These are phyloP conservation scores for Hanseniaspora lachancei DNA, from an alignment of 805 yeast species.

Conservation along the genomic window DNA sequence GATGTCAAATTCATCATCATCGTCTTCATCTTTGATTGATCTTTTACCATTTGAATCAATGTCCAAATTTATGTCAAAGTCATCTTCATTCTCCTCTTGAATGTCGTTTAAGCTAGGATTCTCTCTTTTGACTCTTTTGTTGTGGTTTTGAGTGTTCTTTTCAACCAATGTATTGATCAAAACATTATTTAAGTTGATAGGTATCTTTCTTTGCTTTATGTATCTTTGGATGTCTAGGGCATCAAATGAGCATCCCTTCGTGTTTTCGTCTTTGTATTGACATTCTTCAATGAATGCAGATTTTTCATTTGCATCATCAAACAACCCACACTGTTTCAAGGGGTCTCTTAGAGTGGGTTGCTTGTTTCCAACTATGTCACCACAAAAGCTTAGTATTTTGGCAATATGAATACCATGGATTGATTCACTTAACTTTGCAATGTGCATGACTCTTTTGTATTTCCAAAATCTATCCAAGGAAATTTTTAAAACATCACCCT, in stretches of 20 bases:
- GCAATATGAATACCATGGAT: constrained; percentile 41
- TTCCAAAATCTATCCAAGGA: constrained; percentile 54
- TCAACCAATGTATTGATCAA: constrained; percentile 29
- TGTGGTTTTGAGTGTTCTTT: constrained; percentile 16
- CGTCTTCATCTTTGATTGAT: constrained; percentile 23
- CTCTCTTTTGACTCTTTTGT: constrained; percentile 28
- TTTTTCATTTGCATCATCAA: constrained; percentile 36
- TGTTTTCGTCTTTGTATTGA: constrained; percentile 26
- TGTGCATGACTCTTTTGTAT: constrained; percentile 47
- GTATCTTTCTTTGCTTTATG: constrained; percentile 26
- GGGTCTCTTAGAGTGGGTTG: constrained; percentile 24
- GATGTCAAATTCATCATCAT: constrained; percentile 26
- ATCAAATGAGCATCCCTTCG: constrained; percentile 27
- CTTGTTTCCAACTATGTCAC: constrained; percentile 10
- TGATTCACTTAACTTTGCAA: constrained; percentile 49
- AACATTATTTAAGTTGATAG: constrained; percentile 35
- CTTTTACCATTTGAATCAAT: constrained; percentile 21
- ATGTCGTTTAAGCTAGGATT: constrained; percentile 22
- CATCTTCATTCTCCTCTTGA: constrained; percentile 19
- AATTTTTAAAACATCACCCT: constrained; percentile 32
- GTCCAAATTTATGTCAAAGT: constrained; percentile 13
- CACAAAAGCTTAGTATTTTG: constrained; percentile 31
- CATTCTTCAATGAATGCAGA: constrained; percentile 21
- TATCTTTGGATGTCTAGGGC: constrained; percentile 33
- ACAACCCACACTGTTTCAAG: constrained; percentile 35